Evolutionary conservation across 768 basidiomycete species (phyloP), one percentile per base, ranked within the genome.

Genomic region (Sutorius australiensis): DNA sequence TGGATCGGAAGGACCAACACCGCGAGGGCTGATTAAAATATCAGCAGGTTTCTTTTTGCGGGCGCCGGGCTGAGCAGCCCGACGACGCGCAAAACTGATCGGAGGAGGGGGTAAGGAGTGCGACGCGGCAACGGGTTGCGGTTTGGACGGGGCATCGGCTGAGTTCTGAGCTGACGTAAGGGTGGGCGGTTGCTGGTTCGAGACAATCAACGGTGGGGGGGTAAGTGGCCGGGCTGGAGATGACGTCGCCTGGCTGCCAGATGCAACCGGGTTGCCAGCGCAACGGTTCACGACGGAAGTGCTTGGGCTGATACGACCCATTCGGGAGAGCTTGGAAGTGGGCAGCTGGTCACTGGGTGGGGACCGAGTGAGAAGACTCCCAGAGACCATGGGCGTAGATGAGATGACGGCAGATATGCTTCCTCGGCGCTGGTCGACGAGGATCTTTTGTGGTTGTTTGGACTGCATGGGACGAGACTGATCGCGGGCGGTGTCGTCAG

Each of bases 31-130:
- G 74, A 91, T 89, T 55, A 89, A 62, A 55, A 89, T 86, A 61
- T 90, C 88, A 2, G 88, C 87, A 0, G 88, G 88, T 67, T 89
- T 90, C 70, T 76, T 86, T 66, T 79, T 82, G 42, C 75, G 77
- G 1, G 65, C 71, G n/a, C 83, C 82, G 12, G 83, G 58, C 52
- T 82, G 82, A 27, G 79, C 80, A 10, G 87, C 84, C 42, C 87
- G 81, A 49, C 89, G 87, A 34, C 81, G 79, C 13, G 87, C 84
- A 67, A 90, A 89, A 68, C 85, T 87, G 65, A 86, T 88, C 28
- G 88, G 82, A 12, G 84, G 86, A 3, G 86, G 80, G 0, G 85
- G 81, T 7, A 87, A 71, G 0, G 84, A 77, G 61, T 73, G 59
- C 41, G 61, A 27, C 46, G 55, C 49, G 3, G 60, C 28, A 10